Conservation (phyloP, 257 asterid species). For the Plantago elongata region DNA sequence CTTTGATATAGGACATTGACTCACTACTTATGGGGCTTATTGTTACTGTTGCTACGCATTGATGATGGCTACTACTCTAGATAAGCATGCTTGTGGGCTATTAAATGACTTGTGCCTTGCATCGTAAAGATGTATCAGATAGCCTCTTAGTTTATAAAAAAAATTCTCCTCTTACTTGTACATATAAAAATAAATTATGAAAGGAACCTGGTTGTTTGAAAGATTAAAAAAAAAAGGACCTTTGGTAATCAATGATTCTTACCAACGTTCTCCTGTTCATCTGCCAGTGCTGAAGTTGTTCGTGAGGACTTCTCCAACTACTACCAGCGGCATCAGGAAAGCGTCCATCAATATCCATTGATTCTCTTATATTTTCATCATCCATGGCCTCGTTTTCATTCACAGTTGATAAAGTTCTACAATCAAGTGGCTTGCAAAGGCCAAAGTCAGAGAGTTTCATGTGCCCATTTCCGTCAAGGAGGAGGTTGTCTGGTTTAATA, state of each 20-base stretch:
- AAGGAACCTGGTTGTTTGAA: conserved; percentile 2
- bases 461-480: conserved; percentile 87
- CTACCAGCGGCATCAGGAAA: conserved; percentile 40
- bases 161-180: neutral
- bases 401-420: conserved; percentile 48
- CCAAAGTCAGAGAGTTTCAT: conserved; percentile 98
- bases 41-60: too few species aligned
- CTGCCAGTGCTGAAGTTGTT: conserved; percentile 65
- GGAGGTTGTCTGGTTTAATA: conserved; percentile 97
- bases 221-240: conserved; percentile 6
- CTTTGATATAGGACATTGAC: too few species aligned
- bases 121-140: too few species aligned
- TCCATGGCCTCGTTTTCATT: conserved; percentile 49
- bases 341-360: conserved; percentile 45
- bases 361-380: conserved; percentile 45
- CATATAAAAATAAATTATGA: conserved; percentile 2
- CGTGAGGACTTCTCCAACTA: conserved; percentile 48
- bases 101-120: too few species aligned
- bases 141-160: conserved; percentile 2
- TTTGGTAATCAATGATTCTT: conserved; percentile 17
- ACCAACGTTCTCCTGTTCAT: conserved; percentile 61
- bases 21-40: too few species aligned
- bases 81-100: too few species aligned
- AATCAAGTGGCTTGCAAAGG: conserved; percentile 95
- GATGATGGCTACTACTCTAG: too few species aligned